These are phyloP conservation scores for Talaromyces sp. DNA, from an alignment of 2,329 filamentous ascomycete genomes.

Conservation along the genomic window DNA sequence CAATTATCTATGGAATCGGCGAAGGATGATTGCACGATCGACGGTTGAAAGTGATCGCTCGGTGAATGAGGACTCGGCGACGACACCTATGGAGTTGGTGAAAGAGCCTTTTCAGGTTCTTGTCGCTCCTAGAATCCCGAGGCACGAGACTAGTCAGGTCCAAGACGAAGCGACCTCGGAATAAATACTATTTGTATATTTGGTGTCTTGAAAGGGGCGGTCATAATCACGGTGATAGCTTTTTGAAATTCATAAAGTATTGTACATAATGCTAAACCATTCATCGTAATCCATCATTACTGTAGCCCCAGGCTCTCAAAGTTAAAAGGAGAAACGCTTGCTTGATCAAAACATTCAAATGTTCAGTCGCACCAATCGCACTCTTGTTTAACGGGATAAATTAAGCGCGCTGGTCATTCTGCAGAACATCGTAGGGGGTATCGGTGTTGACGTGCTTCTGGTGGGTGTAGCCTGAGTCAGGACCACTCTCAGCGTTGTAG, in stretches of 20 bases:
- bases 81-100: background rate
- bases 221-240: constrained; percentile 1
- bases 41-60: background rate
- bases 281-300: constrained; percentile 9
- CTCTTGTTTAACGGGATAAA: background rate
- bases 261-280: constrained; percentile 13
- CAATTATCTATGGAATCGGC: constrained; percentile 20
- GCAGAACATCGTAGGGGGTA: constrained; percentile 27
- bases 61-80: background rate
- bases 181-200: too few species aligned
- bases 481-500: constrained; percentile 31
- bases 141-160: background rate
- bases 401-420: constrained; percentile 34
- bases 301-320: constrained; percentile 1
- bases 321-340: constrained; percentile 10
- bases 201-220: too few species aligned
- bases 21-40: background rate
- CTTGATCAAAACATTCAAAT: constrained; percentile 9
- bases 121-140: background rate
- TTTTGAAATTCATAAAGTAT: constrained; percentile 6
- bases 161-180: background rate
- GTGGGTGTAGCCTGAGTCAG: constrained; percentile 27
- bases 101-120: constrained; percentile 11
- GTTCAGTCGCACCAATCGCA: background rate
- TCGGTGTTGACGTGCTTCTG: constrained; percentile 30